These are phyloP conservation scores for Citropsis articulata DNA, from an alignment of 345 rosid species.

Conservation along the genomic window DNA sequence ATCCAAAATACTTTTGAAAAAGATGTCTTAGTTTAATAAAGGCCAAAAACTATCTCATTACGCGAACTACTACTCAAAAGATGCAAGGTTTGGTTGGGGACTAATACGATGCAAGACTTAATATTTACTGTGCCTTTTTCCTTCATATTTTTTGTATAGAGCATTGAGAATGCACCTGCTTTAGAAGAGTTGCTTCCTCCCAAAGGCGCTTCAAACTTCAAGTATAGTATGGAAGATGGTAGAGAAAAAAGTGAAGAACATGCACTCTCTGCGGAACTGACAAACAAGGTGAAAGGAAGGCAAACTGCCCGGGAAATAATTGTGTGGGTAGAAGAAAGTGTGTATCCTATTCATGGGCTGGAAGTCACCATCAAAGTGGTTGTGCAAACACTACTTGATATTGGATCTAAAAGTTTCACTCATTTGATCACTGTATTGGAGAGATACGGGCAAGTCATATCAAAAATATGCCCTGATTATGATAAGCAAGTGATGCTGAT, in stretches of 20 bases:
- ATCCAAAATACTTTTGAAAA: not conserved
- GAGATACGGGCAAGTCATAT: slow-evolving; percentile 89
- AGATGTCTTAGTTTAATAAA: too few species aligned
- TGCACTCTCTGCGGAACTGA: slow-evolving; percentile 66
- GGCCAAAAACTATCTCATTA: too few species aligned
- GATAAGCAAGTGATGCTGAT: slow-evolving; percentile 79
- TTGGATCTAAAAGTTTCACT: slow-evolving; percentile 98
- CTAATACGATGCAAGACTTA: not conserved
- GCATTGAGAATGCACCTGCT: slow-evolving; percentile 83
- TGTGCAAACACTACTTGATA: slow-evolving; percentile 84
- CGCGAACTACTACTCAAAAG: not conserved
- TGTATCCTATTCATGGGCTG: slow-evolving; percentile 67
- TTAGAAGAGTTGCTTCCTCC: slow-evolving; percentile 92
- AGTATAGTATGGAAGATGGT: slow-evolving; percentile 58
- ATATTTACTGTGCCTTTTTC: slow-evolving; percentile 7
- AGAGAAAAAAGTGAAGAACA: slow-evolving; percentile 70
- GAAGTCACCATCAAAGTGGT: slow-evolving; percentile 64
- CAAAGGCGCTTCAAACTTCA: slow-evolving; percentile 70
- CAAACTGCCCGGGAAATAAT: slow-evolving; percentile 77
- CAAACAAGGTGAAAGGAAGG: slow-evolving; percentile 81
- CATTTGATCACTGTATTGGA: slow-evolving; percentile 92
- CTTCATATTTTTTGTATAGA: slow-evolving; percentile 40
- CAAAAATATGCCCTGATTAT: slow-evolving; percentile 66
- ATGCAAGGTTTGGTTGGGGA: not conserved
- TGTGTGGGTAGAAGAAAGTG: slow-evolving; percentile 76